A percentile compares a stretch with the other conserved stretches of the same genome.
These are phyloP conservation scores for Zychaea mexicana DNA, from an alignment of 371 early-diverging fungal genomes.

Conservation along the genomic window DNA sequence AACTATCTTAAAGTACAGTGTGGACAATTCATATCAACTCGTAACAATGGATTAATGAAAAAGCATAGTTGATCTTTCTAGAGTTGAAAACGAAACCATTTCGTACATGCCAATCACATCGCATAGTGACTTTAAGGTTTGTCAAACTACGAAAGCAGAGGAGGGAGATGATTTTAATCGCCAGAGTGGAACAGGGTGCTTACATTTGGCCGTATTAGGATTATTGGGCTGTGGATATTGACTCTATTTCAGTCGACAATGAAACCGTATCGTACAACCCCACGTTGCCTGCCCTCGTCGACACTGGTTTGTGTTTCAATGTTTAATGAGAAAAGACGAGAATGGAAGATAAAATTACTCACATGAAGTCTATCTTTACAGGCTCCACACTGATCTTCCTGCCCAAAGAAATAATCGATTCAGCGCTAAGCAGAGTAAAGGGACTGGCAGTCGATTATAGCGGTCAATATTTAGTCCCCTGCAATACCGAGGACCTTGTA, in stretches of 20 bases:
- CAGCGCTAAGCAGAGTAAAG: slow-evolving; percentile 17
- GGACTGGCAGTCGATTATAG: slow-evolving; percentile 19
- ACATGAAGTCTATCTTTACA: not conserved
- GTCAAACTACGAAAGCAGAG: too few species aligned
- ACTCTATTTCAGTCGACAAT: slow-evolving; percentile 25
- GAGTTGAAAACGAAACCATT: slow-evolving; percentile 24
- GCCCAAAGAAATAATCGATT: slow-evolving; percentile 26
- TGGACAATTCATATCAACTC: too few species aligned
- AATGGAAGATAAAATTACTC: not conserved
- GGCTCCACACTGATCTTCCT: slow-evolving; percentile 42
- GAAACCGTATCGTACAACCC: slow-evolving; percentile 6
- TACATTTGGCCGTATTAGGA: slow-evolving; percentile 27
- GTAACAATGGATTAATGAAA: not conserved
- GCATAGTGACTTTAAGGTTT: slow-evolving; percentile 23
- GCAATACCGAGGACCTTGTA: slow-evolving; percentile 22
- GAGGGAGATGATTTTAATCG: not conserved
- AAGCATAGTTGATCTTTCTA: slow-evolving; percentile 22
- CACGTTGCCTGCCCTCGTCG: slow-evolving; percentile 29
- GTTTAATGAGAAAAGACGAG: not conserved
- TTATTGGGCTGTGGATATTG: slow-evolving; percentile 48
- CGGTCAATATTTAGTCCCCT: slow-evolving; percentile 41
- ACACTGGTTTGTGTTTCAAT: slow-evolving; percentile 31
- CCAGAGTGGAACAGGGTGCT: not conserved
- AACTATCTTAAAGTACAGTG: too few species aligned
- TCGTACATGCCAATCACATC: slow-evolving; percentile 29